Conservation (phyloP, 306 rosid genomes). For the Senna tora region DNA sequence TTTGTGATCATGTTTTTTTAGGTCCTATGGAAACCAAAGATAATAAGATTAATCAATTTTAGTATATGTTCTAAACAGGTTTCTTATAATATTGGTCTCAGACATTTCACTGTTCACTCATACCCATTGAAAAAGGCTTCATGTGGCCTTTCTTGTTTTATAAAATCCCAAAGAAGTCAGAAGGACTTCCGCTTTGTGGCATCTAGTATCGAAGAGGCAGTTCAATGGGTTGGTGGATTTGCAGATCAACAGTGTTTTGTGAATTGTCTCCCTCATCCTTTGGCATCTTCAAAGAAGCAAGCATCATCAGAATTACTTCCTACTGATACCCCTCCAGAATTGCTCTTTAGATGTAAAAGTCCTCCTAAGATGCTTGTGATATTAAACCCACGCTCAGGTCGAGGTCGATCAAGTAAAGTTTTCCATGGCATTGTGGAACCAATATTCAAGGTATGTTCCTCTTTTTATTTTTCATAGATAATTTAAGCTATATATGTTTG, state of each 20-base stretch:
- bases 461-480: conserved; percentile 14
- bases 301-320: conserved; percentile 89
- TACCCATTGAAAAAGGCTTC: conserved; percentile 78
- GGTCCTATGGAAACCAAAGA: conserved; percentile 29
- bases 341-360: conserved; percentile 91
- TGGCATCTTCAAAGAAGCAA: conserved; percentile 91
- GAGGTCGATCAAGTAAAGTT: conserved; percentile 97
- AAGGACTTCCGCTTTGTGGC: conserved; percentile 88
- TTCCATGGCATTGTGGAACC: conserved; percentile 88
- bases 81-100: conserved; percentile 89
- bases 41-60: conserved; percentile 35
- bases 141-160: conserved; percentile 78
- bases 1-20: conserved; percentile 30
- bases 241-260: conserved; percentile 95
- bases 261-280: conserved; percentile 95
- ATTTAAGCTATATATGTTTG: conserved; percentile 27
- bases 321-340: conserved; percentile 87
- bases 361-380: conserved; percentile 96
- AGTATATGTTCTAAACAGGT: conserved; percentile 66
- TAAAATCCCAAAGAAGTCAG: conserved; percentile 67
- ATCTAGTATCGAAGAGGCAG: conserved; percentile 81
- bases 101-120: conserved; percentile 91
- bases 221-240: conserved; percentile 97
- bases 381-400: conserved; percentile 94
- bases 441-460: conserved; percentile 70